These are phyloP conservation scores for Saccharomyces mikatae DNA, from an alignment of 805 yeast genomes.

Conservation along the genomic window DNA sequence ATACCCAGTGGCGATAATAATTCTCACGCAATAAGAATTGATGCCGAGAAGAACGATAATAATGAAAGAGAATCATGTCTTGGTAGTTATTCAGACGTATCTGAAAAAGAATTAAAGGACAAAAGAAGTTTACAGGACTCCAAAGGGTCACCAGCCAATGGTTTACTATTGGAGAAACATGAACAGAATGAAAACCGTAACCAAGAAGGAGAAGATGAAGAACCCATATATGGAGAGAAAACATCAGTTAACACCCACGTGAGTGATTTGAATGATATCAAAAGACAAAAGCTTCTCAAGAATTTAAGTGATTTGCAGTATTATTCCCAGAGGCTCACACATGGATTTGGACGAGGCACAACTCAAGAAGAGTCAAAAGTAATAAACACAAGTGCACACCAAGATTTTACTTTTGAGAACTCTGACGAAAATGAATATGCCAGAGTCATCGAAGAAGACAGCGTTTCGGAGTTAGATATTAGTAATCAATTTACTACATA, in stretches of 20 bases:
- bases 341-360: neutral
- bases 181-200: neutral
- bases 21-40: neutral
- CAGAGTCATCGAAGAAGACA: constrained; percentile 3
- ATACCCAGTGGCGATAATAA: neutral
- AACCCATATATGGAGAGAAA: neutral
- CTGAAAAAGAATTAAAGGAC: neutral
- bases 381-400: neutral
- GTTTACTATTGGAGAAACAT: neutral
- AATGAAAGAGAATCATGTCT: neutral
- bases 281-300: neutral
- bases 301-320: neutral
- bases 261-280: neutral
- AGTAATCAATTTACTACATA: neutral
- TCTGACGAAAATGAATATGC: neutral
- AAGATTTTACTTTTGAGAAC: neutral
- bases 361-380: neutral
- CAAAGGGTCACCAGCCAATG: neutral
- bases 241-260: neutral
- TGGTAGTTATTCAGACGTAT: neutral
- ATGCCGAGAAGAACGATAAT: neutral
- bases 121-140: neutral
- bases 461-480: constrained; percentile 1
- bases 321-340: neutral
- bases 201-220: neutral